Conservation (phyloP, 2,329 filamentous ascomycete species). For the Elsinoe australis region DNA sequence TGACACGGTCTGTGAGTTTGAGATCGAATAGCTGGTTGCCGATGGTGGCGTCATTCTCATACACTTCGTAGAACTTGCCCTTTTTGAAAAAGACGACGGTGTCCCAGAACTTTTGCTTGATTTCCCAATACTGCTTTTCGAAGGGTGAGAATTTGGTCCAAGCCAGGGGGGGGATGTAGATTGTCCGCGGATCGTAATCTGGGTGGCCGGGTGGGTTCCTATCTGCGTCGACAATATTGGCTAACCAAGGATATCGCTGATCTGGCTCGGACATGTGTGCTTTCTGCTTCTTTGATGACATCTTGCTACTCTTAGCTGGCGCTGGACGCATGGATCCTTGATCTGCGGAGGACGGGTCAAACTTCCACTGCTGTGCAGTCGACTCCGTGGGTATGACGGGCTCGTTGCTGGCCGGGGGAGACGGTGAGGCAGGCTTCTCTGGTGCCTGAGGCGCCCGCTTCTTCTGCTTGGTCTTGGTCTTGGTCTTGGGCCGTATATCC, state of each 20-base stretch:
- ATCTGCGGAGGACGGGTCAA: slow-evolving; percentile 55
- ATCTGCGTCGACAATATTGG: slow-evolving; percentile 76
- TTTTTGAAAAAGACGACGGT: slow-evolving; percentile 99
- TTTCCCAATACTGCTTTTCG: slow-evolving; percentile 98
- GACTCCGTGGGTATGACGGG: slow-evolving; percentile 52
- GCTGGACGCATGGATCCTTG: slow-evolving; percentile 29
- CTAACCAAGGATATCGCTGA: slow-evolving; percentile 82
- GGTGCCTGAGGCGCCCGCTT: slow-evolving; percentile 49
- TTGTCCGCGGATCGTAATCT: slow-evolving; percentile 81
- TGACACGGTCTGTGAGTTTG: slow-evolving; percentile 94
- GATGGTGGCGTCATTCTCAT: slow-evolving; percentile 94
- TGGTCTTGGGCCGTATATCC: slow-evolving; percentile 54
- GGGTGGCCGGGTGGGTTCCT: slow-evolving; percentile 68
- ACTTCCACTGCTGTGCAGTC: slow-evolving; percentile 76
- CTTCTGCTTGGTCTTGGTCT: slow-evolving; percentile 47
- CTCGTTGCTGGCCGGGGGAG: slow-evolving; percentile 38
- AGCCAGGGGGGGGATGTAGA: slow-evolving; percentile 78
- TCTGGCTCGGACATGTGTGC: slow-evolving; percentile 77
- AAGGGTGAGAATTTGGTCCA: slow-evolving; percentile 84
- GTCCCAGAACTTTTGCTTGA: slow-evolving; percentile 96
- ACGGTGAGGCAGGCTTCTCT: slow-evolving; percentile 44
- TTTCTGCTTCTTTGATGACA: slow-evolving; percentile 46
- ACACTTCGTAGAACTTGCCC: slow-evolving; percentile 97
- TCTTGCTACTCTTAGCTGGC: slow-evolving; percentile 28
- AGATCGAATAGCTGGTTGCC: slow-evolving; percentile 95